Percentiles rank a stretch among this genome's conserved stretches.
These are phyloP conservation scores for Pseudonectria foliicola DNA, from an alignment of 2,329 filamentous ascomycete genomes.

Conservation along the genomic window DNA sequence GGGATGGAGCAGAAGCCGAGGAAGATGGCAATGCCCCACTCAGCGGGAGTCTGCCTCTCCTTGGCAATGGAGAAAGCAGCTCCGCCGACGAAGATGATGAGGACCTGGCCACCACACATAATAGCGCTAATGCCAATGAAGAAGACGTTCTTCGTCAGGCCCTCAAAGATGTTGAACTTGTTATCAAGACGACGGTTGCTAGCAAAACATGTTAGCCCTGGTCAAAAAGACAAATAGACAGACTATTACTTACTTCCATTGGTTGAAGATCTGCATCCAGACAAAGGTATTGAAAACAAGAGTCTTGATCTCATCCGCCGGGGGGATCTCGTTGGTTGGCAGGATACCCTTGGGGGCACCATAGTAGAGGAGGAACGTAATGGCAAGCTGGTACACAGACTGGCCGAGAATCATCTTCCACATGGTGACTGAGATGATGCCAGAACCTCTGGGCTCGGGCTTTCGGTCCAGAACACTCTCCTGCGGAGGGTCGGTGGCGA, in stretches of 20 bases:
- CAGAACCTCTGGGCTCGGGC: conserved; percentile 49
- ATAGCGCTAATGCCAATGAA: conserved; percentile 79
- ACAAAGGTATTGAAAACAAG: conserved; percentile 97
- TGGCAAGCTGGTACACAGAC: conserved; percentile 77
- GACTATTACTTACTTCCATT: conserved; percentile 67
- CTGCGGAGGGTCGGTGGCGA: conserved; percentile 85
- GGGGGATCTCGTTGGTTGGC: conserved; percentile 35
- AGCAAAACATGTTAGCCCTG: conserved; percentile 10
- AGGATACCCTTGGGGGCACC: conserved; percentile 41
- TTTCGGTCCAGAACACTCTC: conserved; percentile 74
- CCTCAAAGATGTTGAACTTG: conserved; percentile 91
- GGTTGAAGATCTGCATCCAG: conserved; percentile 99
- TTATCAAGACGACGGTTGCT: conserved; percentile 91
- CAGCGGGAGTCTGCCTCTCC: conserved; percentile 55
- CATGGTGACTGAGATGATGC: conserved; percentile 81
- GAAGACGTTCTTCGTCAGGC: conserved; percentile 76
- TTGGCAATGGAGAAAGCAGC: conserved; percentile 66
- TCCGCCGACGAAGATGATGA: conserved; percentile 86
- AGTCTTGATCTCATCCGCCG: conserved; percentile 54
- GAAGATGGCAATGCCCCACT: conserved; percentile 85
- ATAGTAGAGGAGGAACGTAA: conserved; percentile 77
- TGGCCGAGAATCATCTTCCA: conserved; percentile 99
- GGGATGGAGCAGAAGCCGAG: conserved; percentile 81
- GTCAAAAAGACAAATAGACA: neutral
- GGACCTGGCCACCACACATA: conserved; percentile 82